Evolutionary conservation across 352 stramenopile genomes (phyloP).

Genomic region (Blastocystis hominis): DNA sequence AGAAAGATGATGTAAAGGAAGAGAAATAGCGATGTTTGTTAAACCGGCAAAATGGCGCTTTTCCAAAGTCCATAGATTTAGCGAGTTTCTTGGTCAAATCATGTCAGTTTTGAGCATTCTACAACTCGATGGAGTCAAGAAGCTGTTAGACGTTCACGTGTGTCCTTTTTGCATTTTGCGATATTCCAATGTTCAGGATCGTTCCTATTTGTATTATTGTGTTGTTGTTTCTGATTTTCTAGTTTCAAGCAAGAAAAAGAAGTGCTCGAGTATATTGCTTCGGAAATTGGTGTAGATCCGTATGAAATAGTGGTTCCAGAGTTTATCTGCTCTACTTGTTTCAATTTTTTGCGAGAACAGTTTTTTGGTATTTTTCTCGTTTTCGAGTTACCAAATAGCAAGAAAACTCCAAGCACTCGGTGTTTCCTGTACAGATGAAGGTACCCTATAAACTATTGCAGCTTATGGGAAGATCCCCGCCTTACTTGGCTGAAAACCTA

Average conservation of each 20-base stretch:
- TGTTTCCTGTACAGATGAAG: background rate
- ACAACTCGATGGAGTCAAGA: conserved; percentile 31
- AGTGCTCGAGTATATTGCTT: background rate
- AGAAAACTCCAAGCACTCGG: background rate
- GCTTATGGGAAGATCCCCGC: background rate
- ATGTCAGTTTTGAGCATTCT: conserved; percentile 25
- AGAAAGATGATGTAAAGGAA: background rate
- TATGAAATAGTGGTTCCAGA: conserved; percentile 4
- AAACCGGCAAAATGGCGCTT: background rate
- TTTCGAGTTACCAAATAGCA: background rate
- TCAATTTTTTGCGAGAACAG: conserved; percentile 21
- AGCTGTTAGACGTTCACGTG: conserved; percentile 27
- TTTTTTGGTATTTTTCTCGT: background rate
- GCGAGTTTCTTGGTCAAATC: background rate
- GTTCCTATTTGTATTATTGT: background rate
- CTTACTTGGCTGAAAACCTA: background rate
- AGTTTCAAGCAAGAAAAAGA: conserved; percentile 34
- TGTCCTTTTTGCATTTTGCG: conserved; percentile 45
- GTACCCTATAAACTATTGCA: background rate
- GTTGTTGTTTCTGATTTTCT: background rate
- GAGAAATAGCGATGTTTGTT: background rate
- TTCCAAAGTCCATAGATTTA: background rate
- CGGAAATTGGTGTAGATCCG: background rate
- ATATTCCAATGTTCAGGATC: conserved; percentile 17
- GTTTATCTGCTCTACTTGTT: conserved; percentile 12